Conservation (phyloP, 805 yeast genomes). For the Starmera pachycereana region DNA sequence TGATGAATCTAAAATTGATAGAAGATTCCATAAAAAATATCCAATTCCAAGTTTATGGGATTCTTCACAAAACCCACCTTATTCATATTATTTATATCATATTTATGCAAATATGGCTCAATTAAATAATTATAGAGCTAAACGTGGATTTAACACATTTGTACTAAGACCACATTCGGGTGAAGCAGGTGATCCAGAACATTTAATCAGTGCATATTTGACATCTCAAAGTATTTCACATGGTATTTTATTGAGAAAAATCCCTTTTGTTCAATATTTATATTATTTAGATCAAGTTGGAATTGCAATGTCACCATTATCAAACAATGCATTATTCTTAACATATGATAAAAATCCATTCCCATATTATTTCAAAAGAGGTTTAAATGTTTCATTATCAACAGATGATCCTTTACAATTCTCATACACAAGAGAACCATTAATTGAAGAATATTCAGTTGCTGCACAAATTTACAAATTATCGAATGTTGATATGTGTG, state of each 20-base stretch:
- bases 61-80: slow-evolving; percentile 81
- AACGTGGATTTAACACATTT: slow-evolving; percentile 74
- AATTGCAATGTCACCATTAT: slow-evolving; percentile 96
- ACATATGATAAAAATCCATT: slow-evolving; percentile 97
- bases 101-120: slow-evolving; percentile 79
- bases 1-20: slow-evolving; percentile 90
- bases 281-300: slow-evolving; percentile 93
- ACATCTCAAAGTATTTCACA: slow-evolving; percentile 91
- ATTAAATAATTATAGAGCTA: slow-evolving; percentile 72
- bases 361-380: slow-evolving; percentile 81
- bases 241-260: slow-evolving; percentile 85
- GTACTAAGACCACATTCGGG: slow-evolving; percentile 98
- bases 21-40: slow-evolving; percentile 68
- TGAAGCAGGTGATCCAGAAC: slow-evolving; percentile 99
- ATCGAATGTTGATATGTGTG: slow-evolving; percentile 95
- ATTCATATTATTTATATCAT: slow-evolving; percentile 88
- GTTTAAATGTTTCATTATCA: slow-evolving; percentile 86
- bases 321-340: slow-evolving; percentile 91
- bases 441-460: slow-evolving; percentile 94
- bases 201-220: slow-evolving; percentile 79
- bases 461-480: slow-evolving; percentile 96
- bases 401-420: slow-evolving; percentile 98
- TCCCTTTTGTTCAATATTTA: slow-evolving; percentile 90
- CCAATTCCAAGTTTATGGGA: slow-evolving; percentile 87
- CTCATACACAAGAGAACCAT: slow-evolving; percentile 92